Conservation (phyloP, 441 rosid species). For the Syzygium syzygioides region DNA sequence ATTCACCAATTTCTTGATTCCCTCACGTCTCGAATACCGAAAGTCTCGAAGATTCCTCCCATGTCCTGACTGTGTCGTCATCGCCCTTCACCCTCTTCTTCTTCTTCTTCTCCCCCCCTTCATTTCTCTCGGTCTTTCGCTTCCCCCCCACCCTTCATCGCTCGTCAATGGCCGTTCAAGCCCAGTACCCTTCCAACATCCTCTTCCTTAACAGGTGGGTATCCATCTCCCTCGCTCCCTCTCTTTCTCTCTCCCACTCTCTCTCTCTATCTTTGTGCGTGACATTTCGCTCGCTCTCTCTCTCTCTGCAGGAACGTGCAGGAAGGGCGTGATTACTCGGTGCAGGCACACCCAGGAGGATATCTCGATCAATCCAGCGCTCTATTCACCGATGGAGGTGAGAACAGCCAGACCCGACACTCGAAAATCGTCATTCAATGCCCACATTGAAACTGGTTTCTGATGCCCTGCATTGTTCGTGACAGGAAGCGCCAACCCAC, state of each 20-base stretch:
- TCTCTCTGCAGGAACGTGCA: slow-evolving; percentile 1
- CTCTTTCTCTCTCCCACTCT: no score
- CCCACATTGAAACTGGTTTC: background rate
- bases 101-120: background rate
- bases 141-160: background rate
- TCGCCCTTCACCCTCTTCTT: background rate
- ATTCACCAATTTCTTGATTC: background rate
- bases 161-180: slow-evolving; percentile 9
- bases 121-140: background rate
- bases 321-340: slow-evolving; percentile 2
- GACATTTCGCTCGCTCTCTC: background rate
- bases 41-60: background rate
- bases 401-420: background rate
- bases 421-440: background rate
- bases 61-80: background rate
- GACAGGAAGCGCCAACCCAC: background rate
- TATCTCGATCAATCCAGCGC: background rate
- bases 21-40: background rate
- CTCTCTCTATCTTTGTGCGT: background rate
- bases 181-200: slow-evolving; percentile 4
- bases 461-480: background rate
- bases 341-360: slow-evolving; percentile 3
- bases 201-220: slow-evolving; percentile 6
- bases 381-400: slow-evolving; percentile 2
- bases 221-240: background rate